Evolutionary conservation across 176 grass and related monocot genomes (phyloP), one percentile per base, ranked within the genome.

Genomic region (Paspalum notatum): DNA sequence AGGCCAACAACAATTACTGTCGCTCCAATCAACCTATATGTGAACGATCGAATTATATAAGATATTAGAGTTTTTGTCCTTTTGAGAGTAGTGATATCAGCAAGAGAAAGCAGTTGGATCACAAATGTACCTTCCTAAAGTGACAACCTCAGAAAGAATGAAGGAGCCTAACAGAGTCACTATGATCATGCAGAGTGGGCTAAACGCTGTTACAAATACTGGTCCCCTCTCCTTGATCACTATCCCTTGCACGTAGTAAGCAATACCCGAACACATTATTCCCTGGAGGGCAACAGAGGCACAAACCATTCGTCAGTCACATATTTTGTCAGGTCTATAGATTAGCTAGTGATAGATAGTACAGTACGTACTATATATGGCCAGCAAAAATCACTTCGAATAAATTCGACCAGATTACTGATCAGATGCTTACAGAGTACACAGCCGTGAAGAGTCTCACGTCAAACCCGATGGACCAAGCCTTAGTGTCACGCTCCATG

Each of bases 401-500:
- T n/a, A n/a, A n/a, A n/a, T n/a, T n/a, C n/a, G n/a, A n/a, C n/a
- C n/a, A n/a, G n/a, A n/a, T n/a, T n/a, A n/a, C n/a, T n/a, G n/a
- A n/a, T n/a, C n/a, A n/a, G n/a, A 5, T 32, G 43, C 88, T 88
- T 90, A 94, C 94, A 7, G 94, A 91, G 80, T 97, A 97, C 24
- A 90, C 68, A 25, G 89, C 94, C 1, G 94, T 90, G 62, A 97
- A 74, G 56, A 97, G 82, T 80, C 89, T 87, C 85, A 91, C 90
- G 80, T 94, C 94, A 41, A 97, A 90, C 11, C 89, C 87, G 11
- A 97, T 86, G 24, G 83, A 14, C 94, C 94, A 97, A 16, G 91
- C 89, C 82, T 91, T 90, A 8, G 47, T 16, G 10, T 84, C 71
- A 58, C 49, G 91, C 80, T 97, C 94, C 87, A 92, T 81, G 11